Percentiles rank a stretch among this genome's conserved stretches.
phyloP scores from a whole-genome alignment of 2,329 filamentous ascomycete genomes.

The Dendryphion nanum region DNA sequence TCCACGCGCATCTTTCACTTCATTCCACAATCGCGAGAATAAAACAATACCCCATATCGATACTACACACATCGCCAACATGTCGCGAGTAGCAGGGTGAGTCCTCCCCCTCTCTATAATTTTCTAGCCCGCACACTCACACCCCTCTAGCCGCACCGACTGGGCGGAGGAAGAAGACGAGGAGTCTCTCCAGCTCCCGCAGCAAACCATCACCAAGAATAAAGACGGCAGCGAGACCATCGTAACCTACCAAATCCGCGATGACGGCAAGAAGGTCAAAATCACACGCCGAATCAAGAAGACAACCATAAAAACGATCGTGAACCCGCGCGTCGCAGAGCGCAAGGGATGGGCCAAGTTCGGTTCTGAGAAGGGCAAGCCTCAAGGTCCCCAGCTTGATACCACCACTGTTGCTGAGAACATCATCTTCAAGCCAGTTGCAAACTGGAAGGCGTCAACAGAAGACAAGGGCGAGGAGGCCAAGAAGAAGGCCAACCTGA shows the following conservation, averaged over 20 bases:
- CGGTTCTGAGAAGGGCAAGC: slow-evolving; percentile 82
- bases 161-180: slow-evolving; percentile 92
- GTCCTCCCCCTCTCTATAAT: slow-evolving; percentile 7
- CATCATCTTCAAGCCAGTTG: slow-evolving; percentile 90
- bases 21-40: not conserved
- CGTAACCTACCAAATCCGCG: slow-evolving; percentile 85
- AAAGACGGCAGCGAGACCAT: slow-evolving; percentile 98
- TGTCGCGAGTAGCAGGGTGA: slow-evolving; percentile 41
- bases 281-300: slow-evolving; percentile 93
- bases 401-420: slow-evolving; percentile 96
- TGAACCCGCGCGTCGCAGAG: slow-evolving; percentile 95
- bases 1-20: not conserved
- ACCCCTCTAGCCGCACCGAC: slow-evolving; percentile 59
- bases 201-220: slow-evolving; percentile 87
- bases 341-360: slow-evolving; percentile 94
- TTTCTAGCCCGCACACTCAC: slow-evolving; percentile 6
- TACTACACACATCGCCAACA: slow-evolving; percentile 17
- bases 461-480: slow-evolving; percentile 75
- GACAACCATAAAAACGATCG: slow-evolving; percentile 84
- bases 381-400: slow-evolving; percentile 76
- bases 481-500: slow-evolving; percentile 68
- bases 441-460: slow-evolving; percentile 90
- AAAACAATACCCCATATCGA: not conserved
- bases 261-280: slow-evolving; percentile 94
- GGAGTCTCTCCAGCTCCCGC: slow-evolving; percentile 79